Evolutionary conservation across 306 rosid species (phyloP).

Genomic region (Cicer cuneatum): DNA sequence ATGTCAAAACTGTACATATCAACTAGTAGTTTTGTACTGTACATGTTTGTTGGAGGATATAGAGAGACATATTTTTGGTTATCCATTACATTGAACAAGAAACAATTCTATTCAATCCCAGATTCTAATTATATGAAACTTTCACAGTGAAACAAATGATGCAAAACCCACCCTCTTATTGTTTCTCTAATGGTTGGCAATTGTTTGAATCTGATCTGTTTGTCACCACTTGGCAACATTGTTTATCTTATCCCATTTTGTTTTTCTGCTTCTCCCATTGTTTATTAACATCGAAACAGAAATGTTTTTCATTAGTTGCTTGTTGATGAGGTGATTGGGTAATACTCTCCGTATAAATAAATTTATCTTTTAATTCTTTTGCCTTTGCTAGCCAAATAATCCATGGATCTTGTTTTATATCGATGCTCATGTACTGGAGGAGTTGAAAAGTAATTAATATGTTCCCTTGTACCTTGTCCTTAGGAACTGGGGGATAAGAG

Average conservation of each 20-base stretch:
- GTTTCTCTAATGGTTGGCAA: constrained; percentile 11
- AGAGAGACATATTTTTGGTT: not conserved
- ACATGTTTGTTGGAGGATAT: not conserved
- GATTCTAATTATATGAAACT: constrained; percentile 22
- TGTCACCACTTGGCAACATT: not conserved
- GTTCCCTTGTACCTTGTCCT: constrained; percentile 7
- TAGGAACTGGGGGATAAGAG: not conserved
- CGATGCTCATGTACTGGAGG: not conserved
- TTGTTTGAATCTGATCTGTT: not conserved
- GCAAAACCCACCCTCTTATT: not conserved
- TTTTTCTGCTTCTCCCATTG: not conserved
- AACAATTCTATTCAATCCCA: not conserved
- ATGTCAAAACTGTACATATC: constrained; percentile 21
- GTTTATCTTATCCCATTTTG: not conserved
- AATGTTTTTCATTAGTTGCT: not conserved
- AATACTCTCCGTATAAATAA: not conserved
- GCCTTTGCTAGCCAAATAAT: constrained; percentile 18
- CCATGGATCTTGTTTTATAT: not conserved
- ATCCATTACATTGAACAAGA: constrained; percentile 8
- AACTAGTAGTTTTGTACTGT: not conserved
- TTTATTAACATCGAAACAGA: not conserved
- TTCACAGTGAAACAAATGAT: not conserved
- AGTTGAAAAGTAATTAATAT: not conserved
- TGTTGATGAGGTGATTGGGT: not conserved
- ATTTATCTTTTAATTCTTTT: not conserved